Evolutionary conservation across 2,329 filamentous ascomycete genomes (phyloP).

Genomic region (Dichotomopilus funicola): DNA sequence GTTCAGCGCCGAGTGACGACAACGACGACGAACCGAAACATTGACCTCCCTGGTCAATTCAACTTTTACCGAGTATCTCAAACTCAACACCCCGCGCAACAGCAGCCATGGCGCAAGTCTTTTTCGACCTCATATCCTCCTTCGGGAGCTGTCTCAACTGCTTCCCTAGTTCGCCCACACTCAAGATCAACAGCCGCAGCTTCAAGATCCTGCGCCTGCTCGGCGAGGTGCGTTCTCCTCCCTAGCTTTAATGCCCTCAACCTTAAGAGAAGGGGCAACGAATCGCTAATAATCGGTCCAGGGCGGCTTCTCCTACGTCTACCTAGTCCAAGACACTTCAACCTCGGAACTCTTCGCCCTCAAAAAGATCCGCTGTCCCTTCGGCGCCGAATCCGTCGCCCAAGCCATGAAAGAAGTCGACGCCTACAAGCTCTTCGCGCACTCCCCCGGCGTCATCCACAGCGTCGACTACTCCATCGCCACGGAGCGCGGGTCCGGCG

Average conservation of each 20-base stretch:
- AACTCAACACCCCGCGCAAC: not conserved
- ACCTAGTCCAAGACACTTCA: slow-evolving; percentile 88
- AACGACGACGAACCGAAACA: not conserved
- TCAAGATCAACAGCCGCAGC: slow-evolving; percentile 90
- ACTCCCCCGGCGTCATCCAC: slow-evolving; percentile 79
- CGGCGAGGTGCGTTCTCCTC: slow-evolving; percentile 71
- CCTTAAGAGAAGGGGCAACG: too few species aligned
- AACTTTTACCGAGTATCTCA: not conserved
- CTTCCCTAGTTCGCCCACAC: slow-evolving; percentile 86
- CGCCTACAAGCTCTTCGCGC: slow-evolving; percentile 84
- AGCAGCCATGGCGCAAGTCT: slow-evolving; percentile 65
- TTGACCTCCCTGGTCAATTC: not conserved
- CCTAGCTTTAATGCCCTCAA: too few species aligned
- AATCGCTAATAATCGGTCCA: slow-evolving; percentile 32
- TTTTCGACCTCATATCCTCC: slow-evolving; percentile 84
- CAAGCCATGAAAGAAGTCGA: slow-evolving; percentile 96
- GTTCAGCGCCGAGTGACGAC: not conserved
- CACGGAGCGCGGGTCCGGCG: slow-evolving; percentile 55
- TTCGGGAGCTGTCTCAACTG: slow-evolving; percentile 93
- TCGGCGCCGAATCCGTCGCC: slow-evolving; percentile 91
- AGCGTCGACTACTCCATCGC: slow-evolving; percentile 77
- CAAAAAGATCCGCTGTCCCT: slow-evolving; percentile 98
- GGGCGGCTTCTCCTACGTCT: slow-evolving; percentile 98
- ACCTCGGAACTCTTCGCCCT: slow-evolving; percentile 83
- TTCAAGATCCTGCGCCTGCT: slow-evolving; percentile 94